Percentiles rank a stretch among this genome's conserved stretches.
Evolutionary conservation across 2,329 filamentous ascomycete species (phyloP).

Genomic region (Ascochyta pisi): DNA sequence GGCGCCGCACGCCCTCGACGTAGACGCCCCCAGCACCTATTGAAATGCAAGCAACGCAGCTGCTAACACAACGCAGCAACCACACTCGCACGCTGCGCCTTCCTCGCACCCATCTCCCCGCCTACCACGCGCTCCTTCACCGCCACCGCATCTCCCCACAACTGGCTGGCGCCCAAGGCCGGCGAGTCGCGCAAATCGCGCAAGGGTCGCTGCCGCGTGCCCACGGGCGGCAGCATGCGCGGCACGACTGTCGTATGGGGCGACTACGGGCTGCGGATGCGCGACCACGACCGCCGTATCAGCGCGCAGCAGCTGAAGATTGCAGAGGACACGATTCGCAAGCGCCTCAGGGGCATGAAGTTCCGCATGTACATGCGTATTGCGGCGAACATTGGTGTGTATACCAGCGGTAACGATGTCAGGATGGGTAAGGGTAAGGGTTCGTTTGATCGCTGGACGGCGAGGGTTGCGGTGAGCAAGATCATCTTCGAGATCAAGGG

Average conservation of each 20-base stretch:
- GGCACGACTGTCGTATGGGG: slow-evolving; percentile 97
- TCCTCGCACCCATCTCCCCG: slow-evolving; percentile 38
- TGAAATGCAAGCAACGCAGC: background rate
- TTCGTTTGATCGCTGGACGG: slow-evolving; percentile 95
- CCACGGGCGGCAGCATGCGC: slow-evolving; percentile 87
- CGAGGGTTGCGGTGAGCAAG: slow-evolving; percentile 86
- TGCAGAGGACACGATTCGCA: slow-evolving; percentile 92
- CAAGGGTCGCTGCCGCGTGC: slow-evolving; percentile 86
- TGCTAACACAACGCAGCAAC: slow-evolving; percentile 23
- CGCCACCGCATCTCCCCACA: slow-evolving; percentile 66
- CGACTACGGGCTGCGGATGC: slow-evolving; percentile 92
- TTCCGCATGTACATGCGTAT: slow-evolving; percentile 93
- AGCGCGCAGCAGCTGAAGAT: slow-evolving; percentile 85
- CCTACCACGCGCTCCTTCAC: slow-evolving; percentile 69
- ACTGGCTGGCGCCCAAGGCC: slow-evolving; percentile 83
- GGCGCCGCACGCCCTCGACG: slow-evolving; percentile 31
- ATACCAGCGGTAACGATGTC: slow-evolving; percentile 92
- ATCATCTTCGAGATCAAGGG: slow-evolving; percentile 93
- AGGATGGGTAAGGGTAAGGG: slow-evolving; percentile 99
- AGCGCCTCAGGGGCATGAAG: slow-evolving; percentile 84
- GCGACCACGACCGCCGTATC: slow-evolving; percentile 90
- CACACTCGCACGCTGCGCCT: slow-evolving; percentile 40
- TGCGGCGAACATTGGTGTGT: slow-evolving; percentile 92
- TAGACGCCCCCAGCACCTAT: slow-evolving; percentile 30
- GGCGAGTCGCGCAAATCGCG: slow-evolving; percentile 85